Base-by-base conservation (phyloP, 345 rosid species). In the Rubroshorea leprosula region DNA sequence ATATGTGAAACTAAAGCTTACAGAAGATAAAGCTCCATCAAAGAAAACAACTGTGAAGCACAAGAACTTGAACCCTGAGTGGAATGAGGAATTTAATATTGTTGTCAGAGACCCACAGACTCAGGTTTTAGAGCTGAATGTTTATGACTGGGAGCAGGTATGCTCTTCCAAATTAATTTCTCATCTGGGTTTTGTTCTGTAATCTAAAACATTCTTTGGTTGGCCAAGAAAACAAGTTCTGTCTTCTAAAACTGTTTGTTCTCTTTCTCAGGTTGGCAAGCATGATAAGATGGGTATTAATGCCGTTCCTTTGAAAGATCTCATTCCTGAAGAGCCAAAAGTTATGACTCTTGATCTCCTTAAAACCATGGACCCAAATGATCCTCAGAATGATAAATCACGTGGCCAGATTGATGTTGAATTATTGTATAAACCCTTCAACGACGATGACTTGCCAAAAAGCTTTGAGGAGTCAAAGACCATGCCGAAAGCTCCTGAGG, bases 401-500 rank as follows among this genome's bases (percentile, higher is more conserved):
- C 60, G 79, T 54, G 84, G 84, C 14, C 69, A 77, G 19, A 62
- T 82, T 17, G 65, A 67, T 46, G 62, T 82, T 49, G 76, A 77
- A 55, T 35, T 79, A 26, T 71, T 65, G 24, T 82, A 55, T 61
- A 64, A 62, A 29, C 79, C 78, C 52, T 77, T 79, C 63, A 75
- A 55, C 49, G 78, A 77, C 61, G 81, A 79, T 6, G 85, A 84
- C 25, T 23, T 78, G 64, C 73, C 76, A 7, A 53, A 51, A 63
- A 72, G 76, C 48, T 77, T 76, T 68, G 86, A 75, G 20, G 90
- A 87, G 45, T 51, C 78, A 1, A 74, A 73, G 24, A 12, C 59
- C 0, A 80, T 78, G 60, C 89, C 73, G 60, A 78, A 74, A 58
- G 93, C 97, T 67, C 97, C 97, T 26, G 93, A 80, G 44, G 87